Evolutionary conservation across 2,329 filamentous ascomycete species (phyloP).

Genomic region (Sclerotinia borealis): DNA sequence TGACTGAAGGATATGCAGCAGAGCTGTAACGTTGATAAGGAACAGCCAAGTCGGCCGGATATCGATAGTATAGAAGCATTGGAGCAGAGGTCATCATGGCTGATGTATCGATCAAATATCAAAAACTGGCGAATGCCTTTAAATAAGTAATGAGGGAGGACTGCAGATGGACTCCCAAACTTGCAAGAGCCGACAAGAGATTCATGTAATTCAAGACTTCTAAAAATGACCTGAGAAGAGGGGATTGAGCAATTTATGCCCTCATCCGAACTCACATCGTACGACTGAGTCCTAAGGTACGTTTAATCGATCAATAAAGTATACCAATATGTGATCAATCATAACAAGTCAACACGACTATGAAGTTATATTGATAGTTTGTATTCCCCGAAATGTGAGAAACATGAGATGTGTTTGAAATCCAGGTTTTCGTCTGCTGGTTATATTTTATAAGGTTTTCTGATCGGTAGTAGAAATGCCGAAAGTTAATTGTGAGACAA

Average conservation of each 20-base stretch:
- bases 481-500: not conserved
- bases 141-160: not conserved
- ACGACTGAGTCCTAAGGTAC: not conserved
- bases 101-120: not conserved
- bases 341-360: not conserved
- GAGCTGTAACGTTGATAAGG: slow-evolving; percentile 6
- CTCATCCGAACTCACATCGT: slow-evolving; percentile 9
- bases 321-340: not conserved
- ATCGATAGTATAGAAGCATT: slow-evolving; percentile 6
- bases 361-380: not conserved
- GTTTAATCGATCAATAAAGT: not conserved
- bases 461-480: not conserved
- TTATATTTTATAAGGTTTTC: not conserved
- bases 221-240: not conserved
- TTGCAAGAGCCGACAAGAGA: not conserved
- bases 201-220: not conserved
- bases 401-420: not conserved
- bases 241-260: slow-evolving; percentile 9
- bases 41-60: not conserved
- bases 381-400: slow-evolving; percentile 4
- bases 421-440: not conserved
- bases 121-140: not conserved
- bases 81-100: slow-evolving; percentile 6
- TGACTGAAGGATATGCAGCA: slow-evolving; percentile 6
- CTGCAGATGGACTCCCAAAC: not conserved